A percentile compares a stretch with the other conserved stretches of the same genome.
Conservation (phyloP, 2,329 filamentous ascomycete genomes). For the Didymella segeticola region DNA sequence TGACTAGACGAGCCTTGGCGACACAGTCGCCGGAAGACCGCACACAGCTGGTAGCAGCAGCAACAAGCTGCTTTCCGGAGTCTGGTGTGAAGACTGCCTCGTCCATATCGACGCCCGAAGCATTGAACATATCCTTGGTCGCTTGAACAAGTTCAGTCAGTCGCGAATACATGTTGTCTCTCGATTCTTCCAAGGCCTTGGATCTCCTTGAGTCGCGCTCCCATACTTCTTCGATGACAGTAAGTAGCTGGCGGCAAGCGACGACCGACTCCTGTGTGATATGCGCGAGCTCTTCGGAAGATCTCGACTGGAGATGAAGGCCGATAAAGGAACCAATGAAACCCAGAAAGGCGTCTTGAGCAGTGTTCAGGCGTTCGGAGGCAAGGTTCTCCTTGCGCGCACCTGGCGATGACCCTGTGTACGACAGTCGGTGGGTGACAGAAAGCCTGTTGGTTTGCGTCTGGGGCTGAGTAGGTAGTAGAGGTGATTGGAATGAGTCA, state of each 20-base stretch:
- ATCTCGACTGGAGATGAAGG: constrained; percentile 90
- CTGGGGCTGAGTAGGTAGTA: constrained; percentile 34
- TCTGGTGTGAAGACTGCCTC: constrained; percentile 82
- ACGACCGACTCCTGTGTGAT: constrained; percentile 84
- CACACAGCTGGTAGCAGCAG: constrained; percentile 85
- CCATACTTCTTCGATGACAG: constrained; percentile 82
- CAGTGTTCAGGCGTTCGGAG: constrained; percentile 78
- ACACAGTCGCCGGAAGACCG: constrained; percentile 91
- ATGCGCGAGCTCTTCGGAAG: constrained; percentile 79
- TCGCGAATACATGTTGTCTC: constrained; percentile 77
- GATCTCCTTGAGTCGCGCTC: constrained; percentile 75
- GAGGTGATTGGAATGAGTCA: constrained; percentile 41
- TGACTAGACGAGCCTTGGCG: constrained; percentile 80
- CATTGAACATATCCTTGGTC: constrained; percentile 78
- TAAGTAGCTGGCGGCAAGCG: constrained; percentile 79
- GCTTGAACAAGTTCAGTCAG: constrained; percentile 82
- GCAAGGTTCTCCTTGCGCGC: constrained; percentile 75
- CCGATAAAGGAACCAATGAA: constrained; percentile 94
- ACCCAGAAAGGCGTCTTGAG: constrained; percentile 88
- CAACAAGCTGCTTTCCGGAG: constrained; percentile 76
- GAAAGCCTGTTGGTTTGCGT: constrained; percentile 56
- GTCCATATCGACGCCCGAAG: constrained; percentile 69
- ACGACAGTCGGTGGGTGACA: constrained; percentile 76
- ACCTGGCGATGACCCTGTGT: constrained; percentile 70
- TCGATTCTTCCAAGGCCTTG: constrained; percentile 70